Base-by-base conservation (phyloP, 352 stramenopile genomes). In the Phytopythium helicoides region DNA sequence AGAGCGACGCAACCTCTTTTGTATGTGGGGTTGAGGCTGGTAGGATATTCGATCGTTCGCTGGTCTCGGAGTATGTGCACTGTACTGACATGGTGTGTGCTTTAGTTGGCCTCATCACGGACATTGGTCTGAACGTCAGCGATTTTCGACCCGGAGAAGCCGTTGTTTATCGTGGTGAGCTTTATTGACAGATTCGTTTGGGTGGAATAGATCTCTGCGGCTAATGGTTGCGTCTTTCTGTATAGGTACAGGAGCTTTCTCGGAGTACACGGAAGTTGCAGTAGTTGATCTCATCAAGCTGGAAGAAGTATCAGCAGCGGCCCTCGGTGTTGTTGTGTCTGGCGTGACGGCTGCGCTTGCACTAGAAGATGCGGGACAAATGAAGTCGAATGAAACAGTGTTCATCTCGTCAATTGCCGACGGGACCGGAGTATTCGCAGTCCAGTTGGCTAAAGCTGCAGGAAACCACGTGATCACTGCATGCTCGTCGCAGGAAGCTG, bases 401-500 rank as follows among this genome's bases (percentile, higher is more conserved):
- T 54, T 89, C 14, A 72, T 89, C 48, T 83, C 73, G 2, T 64
- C 76, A 0, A 73, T 68, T 2, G 76, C 73, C 3, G 87, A 85
- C n/a, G 87, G 81, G 23, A 95, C 82, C 18, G 86, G 85, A n/a
- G 61, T 92, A 21, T 87, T 92, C 31, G 86, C 76, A 36, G 67
- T 95, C 48, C 87, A 96, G 58, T 60, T 97, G 45, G 87, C 86
- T 35, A 92, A 92, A 42, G 81, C 86, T 1, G 66, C 90, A 1
- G 82, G 81, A 26, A 89, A 88, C 66, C 68, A 87, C 50, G 80
- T 91, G n/a, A 89, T 95, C 52, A 92, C 79, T 18, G 82, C 81
- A 53, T 93, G 83, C 66, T 93, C 78, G n/a, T n/a, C n/a, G n/a
- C n/a, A n/a, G n/a, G n/a, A n/a, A n/a, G n/a, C n/a, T n/a, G n/a